Percentiles rank a stretch among this genome's conserved stretches.
Evolutionary conservation across 164 flowering plant species (phyloP).

Genomic region (Berberis thunbergii): DNA sequence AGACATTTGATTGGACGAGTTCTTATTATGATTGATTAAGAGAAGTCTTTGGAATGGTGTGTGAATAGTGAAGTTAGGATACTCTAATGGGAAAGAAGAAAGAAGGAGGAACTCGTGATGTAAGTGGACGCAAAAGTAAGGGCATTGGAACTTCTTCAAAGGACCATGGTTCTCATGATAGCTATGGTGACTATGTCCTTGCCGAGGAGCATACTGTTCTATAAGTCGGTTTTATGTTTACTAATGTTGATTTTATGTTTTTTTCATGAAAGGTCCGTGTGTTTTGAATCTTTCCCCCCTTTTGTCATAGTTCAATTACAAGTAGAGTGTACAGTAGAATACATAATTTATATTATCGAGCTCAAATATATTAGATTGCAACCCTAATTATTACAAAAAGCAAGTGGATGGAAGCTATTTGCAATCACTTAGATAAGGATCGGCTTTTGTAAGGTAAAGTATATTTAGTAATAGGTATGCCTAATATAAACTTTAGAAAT

Average conservation of each 20-base stretch:
- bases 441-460: neutral
- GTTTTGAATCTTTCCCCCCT: neutral
- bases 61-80: no score
- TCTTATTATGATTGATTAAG: no score
- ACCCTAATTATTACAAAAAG: neutral
- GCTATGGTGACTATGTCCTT: conserved; percentile 26
- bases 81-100: conserved; percentile 40
- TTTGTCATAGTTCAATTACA: neutral
- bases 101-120: conserved; percentile 15
- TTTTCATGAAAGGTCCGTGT: no score
- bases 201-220: conserved; percentile 54
- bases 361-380: neutral
- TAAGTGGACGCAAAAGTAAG: conserved; percentile 27
- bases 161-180: conserved; percentile 27
- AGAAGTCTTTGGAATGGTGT: no score
- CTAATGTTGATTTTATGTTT: neutral
- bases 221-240: conserved; percentile 18
- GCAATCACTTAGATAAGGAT: neutral
- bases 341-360: neutral
- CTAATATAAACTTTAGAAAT: no score
- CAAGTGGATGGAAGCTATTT: neutral
- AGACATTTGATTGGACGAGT: no score
- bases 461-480: neutral
- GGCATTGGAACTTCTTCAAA: conserved; percentile 25
- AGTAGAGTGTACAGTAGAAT: no score